Evolutionary conservation across 1,139 yeast species (phyloP), one percentile per base, ranked within the genome.

Genomic region (Saccharomyces hybrid): DNA sequence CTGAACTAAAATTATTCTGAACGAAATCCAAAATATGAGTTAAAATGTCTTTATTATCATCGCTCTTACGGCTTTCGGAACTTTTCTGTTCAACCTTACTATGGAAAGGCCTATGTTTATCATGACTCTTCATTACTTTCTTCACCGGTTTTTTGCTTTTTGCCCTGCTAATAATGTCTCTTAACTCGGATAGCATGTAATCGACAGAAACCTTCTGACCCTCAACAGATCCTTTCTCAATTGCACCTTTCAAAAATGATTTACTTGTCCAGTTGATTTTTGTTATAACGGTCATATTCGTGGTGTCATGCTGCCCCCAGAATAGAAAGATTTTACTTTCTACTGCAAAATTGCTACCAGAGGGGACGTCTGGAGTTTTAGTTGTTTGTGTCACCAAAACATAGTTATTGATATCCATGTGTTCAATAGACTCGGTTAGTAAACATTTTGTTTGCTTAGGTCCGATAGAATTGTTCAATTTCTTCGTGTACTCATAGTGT

Each of bases 331-430:
- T 73, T 55, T 81, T 79, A 0, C 97, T 86, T 54, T 81, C 79
- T 7, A 91, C 86, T 53, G 82, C 77, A 69, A 95, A 95, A 1
- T 88, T 78, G 61, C 79, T 81, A 5, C 99, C 99, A 55, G 90
- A 85, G 1, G 99, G 99, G 8, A 95, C 98, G 71, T 93, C 98
- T 0, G 98, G 99, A 0, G 96, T 87, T 26, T 77, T 77, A 0
- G 96, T 87, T 0, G 78, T 68, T 62, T 87, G 91, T 44, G 81
- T 78, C 2, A 88, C 84, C 41, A 79, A 72, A 46, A 85, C 78
- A 56, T 72, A 75, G 32, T 77, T 73, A 11, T 83, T 79, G 50
- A 83, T 70, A 65, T 88, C 88, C 71, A 77, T 81, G 49, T 78
- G 76, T 56, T 85, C 83, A 50, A 88, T 71, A 5, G 79, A 77